Conservation (phyloP, 2,329 filamentous ascomycete genomes). For the Zalaria sp. region DNA sequence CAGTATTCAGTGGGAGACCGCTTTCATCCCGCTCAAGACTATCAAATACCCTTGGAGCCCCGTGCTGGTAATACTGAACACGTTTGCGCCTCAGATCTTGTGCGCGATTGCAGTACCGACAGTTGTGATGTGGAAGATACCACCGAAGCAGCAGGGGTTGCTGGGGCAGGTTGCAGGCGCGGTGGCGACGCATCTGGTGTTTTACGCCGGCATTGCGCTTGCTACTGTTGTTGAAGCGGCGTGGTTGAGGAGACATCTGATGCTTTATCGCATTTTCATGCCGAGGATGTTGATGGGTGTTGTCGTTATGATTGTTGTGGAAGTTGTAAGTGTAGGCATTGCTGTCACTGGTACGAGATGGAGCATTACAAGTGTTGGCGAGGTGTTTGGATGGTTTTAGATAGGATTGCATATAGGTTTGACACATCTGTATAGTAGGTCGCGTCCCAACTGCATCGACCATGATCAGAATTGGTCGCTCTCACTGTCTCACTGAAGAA, state of each 20-base stretch:
- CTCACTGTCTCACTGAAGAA: too few species aligned
- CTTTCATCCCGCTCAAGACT: slow-evolving; percentile 74
- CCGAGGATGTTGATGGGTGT: slow-evolving; percentile 81
- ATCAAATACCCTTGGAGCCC: slow-evolving; percentile 86
- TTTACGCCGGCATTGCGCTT: slow-evolving; percentile 69
- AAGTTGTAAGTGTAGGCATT: slow-evolving; percentile 57
- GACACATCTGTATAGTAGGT: too few species aligned
- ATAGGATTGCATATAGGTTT: too few species aligned
- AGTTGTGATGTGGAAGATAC: slow-evolving; percentile 76
- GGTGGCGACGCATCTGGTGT: slow-evolving; percentile 61
- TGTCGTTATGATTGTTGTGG: slow-evolving; percentile 57
- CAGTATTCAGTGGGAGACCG: slow-evolving; percentile 90
- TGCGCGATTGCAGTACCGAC: slow-evolving; percentile 69
- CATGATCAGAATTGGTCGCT: too few species aligned
- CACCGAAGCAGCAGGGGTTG: slow-evolving; percentile 49
- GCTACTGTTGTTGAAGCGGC: slow-evolving; percentile 87
- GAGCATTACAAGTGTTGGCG: slow-evolving; percentile 64
- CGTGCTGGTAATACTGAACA: slow-evolving; percentile 68
- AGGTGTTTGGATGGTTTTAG: slow-evolving; percentile 66
- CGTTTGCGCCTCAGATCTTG: slow-evolving; percentile 77
- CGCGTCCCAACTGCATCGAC: too few species aligned
- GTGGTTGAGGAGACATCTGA: slow-evolving; percentile 76
- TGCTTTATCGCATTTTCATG: slow-evolving; percentile 90
- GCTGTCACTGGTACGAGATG: slow-evolving; percentile 60
- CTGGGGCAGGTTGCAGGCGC: slow-evolving; percentile 58